These are phyloP conservation scores for Moniliella sp. DNA, from an alignment of 1,284 basidiomycete species.

Conservation along the genomic window DNA sequence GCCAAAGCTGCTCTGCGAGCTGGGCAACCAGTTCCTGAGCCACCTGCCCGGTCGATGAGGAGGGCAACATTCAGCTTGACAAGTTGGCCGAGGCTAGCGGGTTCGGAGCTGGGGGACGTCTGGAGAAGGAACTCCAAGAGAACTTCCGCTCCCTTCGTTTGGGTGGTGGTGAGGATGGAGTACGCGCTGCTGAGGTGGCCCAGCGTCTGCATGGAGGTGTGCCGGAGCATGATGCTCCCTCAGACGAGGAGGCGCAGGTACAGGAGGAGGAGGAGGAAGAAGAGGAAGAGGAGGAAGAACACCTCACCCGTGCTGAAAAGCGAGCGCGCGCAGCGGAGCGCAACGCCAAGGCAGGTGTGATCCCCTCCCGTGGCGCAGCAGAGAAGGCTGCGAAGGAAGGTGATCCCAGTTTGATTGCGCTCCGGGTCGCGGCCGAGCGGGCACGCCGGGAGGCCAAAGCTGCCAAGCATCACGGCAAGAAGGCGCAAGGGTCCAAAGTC, in stretches of 20 bases:
- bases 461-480: constrained; percentile 16
- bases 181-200: constrained; percentile 3
- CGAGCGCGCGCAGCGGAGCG: constrained; percentile 40
- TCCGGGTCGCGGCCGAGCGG: constrained; percentile 14
- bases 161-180: constrained; percentile 10
- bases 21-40: constrained; percentile 4
- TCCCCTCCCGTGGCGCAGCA: constrained; percentile 8
- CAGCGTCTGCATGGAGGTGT: background rate
- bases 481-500: constrained; percentile 11
- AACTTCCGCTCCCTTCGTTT: background rate
- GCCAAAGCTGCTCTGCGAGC: constrained; percentile 10
- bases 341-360: constrained; percentile 2
- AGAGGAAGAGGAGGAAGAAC: constrained; percentile 3
- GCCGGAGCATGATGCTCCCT: background rate
- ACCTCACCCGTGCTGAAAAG: constrained; percentile 40
- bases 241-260: constrained; percentile 3
- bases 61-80: constrained; percentile 24
- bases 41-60: background rate
- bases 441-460: constrained; percentile 8
- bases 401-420: constrained; percentile 8
- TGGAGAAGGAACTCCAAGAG: constrained; percentile 13
- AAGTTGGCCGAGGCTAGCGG: constrained; percentile 22
- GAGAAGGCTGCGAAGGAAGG: constrained; percentile 5
- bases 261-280: constrained; percentile 5
- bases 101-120: constrained; percentile 4